Base-by-base conservation (phyloP, 2,329 filamentous ascomycete genomes). In the Xylaria arbuscula region DNA sequence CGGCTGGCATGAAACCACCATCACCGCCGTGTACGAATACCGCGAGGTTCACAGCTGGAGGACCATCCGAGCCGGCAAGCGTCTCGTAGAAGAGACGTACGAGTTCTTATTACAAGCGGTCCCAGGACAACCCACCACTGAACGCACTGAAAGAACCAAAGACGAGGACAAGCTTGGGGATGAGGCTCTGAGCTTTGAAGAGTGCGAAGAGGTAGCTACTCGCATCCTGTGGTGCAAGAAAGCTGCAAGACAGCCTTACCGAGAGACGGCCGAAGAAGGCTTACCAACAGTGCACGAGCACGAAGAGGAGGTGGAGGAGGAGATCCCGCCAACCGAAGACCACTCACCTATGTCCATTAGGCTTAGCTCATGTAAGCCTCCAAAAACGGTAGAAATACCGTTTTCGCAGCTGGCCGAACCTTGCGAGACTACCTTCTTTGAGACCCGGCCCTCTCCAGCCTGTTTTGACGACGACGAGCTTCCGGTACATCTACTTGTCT, bases 21-120 rank as follows among this genome's bases (percentile, higher is more conserved):
- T 97, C 24, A 97, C 93, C 0, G 92, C 90, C 6, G 86, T 98
- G 7, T 98, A 94, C 77, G 96, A 99, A 80, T 97, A 94, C 78
- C 90, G 93, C 62, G 94, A 97, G 78, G 88, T 97, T 1, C 84
- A 86, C 17, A 89, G 88, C 62, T 88, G 85, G 65, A 87, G 93
- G 62, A 95, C 88, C 47, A 85, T 93, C 15, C 86, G 96, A 72
- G 94, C 89, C 40, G 93, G 91, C 67, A 94, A 90, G 76, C 79
- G 87, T 66, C 82, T 98, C 22, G 87, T 91, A 51, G 85, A 91
- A 73, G 87, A 90, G 65, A 90, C 93, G 74, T 92, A 90, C 73
- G 86, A 86, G 64, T 78, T 92, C 19, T 78, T 95, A 3, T 85
- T 86, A 22, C 79, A 83, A 24, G 80, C 82, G 66, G 76, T 84